Percentiles rank a stretch among this genome's conserved stretches.
Evolutionary conservation across 805 yeast species (phyloP).

Genomic region (Candida yuanshanica): DNA sequence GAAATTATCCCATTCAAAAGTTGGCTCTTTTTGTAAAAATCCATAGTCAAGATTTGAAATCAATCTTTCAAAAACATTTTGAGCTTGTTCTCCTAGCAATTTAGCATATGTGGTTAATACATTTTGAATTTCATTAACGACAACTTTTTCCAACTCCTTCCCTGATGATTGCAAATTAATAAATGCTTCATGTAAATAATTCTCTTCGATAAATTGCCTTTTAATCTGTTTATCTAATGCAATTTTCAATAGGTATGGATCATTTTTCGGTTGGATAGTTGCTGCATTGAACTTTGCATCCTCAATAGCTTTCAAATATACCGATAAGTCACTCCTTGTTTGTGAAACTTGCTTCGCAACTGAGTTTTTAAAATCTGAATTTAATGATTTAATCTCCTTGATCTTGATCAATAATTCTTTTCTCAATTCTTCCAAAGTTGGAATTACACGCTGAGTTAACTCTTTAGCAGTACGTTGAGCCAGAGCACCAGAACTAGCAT

Average conservation of each 20-base stretch:
- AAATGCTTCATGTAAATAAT: slow-evolving; percentile 82
- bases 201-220: slow-evolving; percentile 76
- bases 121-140: slow-evolving; percentile 79
- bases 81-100: slow-evolving; percentile 66
- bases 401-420: slow-evolving; percentile 79
- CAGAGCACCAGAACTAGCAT: slow-evolving; percentile 50
- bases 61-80: slow-evolving; percentile 59
- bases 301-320: slow-evolving; percentile 59
- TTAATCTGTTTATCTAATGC: slow-evolving; percentile 71
- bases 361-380: slow-evolving; percentile 78
- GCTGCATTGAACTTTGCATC: slow-evolving; percentile 44
- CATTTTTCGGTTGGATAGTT: slow-evolving; percentile 49
- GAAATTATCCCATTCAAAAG: slow-evolving; percentile 86
- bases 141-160: slow-evolving; percentile 81
- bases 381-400: slow-evolving; percentile 76
- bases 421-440: slow-evolving; percentile 60
- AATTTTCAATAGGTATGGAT: slow-evolving; percentile 75
- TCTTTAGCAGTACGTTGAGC: slow-evolving; percentile 57
- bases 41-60: slow-evolving; percentile 63
- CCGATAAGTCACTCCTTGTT: slow-evolving; percentile 51
- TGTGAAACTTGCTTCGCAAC: slow-evolving; percentile 63
- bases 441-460: slow-evolving; percentile 53
- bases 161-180: slow-evolving; percentile 84
- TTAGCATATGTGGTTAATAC: slow-evolving; percentile 70
- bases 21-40: slow-evolving; percentile 69